Percentiles rank a stretch among this genome's conserved stretches.
Conservation (phyloP, 768 basidiomycete genomes). For the Leccinum subgranulosum region DNA sequence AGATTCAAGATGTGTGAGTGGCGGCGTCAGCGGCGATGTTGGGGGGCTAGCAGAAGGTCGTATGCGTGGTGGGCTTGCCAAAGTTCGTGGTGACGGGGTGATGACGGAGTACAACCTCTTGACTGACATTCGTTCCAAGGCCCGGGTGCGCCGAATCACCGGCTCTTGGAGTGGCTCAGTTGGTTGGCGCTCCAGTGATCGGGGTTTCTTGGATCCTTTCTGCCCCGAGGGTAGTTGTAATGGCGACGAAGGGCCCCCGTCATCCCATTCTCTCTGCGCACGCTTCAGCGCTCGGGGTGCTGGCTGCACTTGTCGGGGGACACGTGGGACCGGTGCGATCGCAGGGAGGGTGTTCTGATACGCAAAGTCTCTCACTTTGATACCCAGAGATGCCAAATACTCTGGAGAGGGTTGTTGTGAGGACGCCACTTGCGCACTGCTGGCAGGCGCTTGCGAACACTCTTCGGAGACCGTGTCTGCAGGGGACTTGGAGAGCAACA, state of each 20-base stretch:
- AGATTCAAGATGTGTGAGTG: conserved; percentile 30
- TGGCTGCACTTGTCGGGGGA: conserved; percentile 49
- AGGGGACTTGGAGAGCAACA: conserved; percentile 21
- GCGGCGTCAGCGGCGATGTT: conserved; percentile 30
- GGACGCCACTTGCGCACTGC: background rate
- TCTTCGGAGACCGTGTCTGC: conserved; percentile 9
- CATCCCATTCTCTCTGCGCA: conserved; percentile 30
- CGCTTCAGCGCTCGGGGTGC: conserved; percentile 38
- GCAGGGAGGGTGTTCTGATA: conserved; percentile 67
- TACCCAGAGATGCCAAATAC: conserved; percentile 30
- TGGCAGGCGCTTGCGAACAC: conserved; percentile 18
- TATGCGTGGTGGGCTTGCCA: conserved; percentile 3
- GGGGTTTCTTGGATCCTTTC: conserved; percentile 21
- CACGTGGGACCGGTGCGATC: conserved; percentile 47
- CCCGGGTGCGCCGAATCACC: conserved; percentile 12
- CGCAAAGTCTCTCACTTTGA: conserved; percentile 59
- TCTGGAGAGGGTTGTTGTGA: conserved; percentile 37
- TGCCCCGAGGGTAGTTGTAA: conserved; percentile 7
- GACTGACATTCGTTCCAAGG: conserved; percentile 18
- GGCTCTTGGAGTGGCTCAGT: conserved; percentile 35
- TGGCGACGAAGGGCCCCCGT: conserved; percentile 14
- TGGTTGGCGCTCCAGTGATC: conserved; percentile 28
- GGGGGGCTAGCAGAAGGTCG: conserved; percentile 19
- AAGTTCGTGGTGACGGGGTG: conserved; percentile 4
- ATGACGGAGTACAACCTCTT: conserved; percentile 15